phyloP scores from a whole-genome alignment of 2,329 filamentous ascomycete genomes.

The Setomelanomma holmii region DNA sequence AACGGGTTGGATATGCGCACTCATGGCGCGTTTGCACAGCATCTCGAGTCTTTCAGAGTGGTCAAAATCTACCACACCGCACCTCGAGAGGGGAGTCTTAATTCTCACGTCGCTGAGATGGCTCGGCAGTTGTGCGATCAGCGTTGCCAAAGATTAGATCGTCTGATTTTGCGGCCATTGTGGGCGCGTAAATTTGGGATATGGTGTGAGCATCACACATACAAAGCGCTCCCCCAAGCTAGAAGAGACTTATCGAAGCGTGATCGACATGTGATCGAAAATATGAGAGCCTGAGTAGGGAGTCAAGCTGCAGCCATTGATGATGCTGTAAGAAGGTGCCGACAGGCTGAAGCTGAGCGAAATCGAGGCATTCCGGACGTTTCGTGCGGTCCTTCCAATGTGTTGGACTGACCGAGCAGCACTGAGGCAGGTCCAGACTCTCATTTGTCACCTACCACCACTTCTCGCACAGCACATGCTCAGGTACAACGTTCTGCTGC shows the following conservation, averaged over 20 bases:
- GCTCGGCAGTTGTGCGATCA: not conserved
- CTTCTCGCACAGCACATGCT: constrained; percentile 58
- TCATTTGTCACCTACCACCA: constrained; percentile 53
- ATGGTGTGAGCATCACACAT: constrained; percentile 30
- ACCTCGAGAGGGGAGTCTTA: not conserved
- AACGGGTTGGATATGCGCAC: constrained; percentile 1
- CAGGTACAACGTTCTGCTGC: constrained; percentile 48
- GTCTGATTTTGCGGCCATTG: constrained; percentile 25
- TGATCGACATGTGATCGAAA: too few relatives aligned
- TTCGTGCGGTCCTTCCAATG: too few relatives aligned
- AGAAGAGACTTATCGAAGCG: too few relatives aligned
- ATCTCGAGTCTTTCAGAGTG: constrained; percentile 3
- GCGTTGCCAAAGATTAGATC: constrained; percentile 7
- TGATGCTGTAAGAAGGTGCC: not conserved
- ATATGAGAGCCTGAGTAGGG: too few relatives aligned
- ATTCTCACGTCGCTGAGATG: not conserved
- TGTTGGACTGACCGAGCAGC: too few relatives aligned
- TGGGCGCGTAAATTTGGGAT: constrained; percentile 35
- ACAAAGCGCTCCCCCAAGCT: constrained; percentile 21
- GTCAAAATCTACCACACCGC: not conserved
- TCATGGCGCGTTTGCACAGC: constrained; percentile 9
- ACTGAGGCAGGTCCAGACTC: too few relatives aligned
- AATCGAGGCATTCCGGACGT: too few relatives aligned
- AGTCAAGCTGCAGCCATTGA: not conserved
- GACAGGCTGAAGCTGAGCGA: too few relatives aligned